These are phyloP conservation scores for Macrophomina tecta DNA, from an alignment of 2,329 filamentous ascomycete genomes.

Conservation along the genomic window DNA sequence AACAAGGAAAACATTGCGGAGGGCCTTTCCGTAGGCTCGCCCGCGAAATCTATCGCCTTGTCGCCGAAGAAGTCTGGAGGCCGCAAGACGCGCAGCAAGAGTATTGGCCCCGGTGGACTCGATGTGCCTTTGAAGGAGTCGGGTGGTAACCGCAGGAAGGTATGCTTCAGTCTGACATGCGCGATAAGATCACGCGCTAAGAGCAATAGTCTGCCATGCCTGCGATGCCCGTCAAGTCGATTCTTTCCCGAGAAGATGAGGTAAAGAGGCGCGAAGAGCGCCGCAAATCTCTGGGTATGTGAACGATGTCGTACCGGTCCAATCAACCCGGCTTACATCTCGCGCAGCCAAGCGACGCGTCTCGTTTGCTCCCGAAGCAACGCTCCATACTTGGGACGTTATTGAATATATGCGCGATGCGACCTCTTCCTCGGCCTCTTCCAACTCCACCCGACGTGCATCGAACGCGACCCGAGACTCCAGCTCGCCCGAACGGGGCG, in stretches of 20 bases:
- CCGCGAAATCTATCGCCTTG: slow-evolving; percentile 36
- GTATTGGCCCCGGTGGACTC: slow-evolving; percentile 88
- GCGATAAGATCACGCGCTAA: slow-evolving; percentile 31
- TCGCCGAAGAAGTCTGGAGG: slow-evolving; percentile 39
- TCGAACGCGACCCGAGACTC: slow-evolving; percentile 62
- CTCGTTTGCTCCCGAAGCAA: slow-evolving; percentile 96
- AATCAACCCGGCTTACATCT: neutral
- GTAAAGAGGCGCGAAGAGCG: slow-evolving; percentile 78
- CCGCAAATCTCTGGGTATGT: slow-evolving; percentile 79
- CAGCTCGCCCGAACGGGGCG: slow-evolving; percentile 33
- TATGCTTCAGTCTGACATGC: slow-evolving; percentile 47
- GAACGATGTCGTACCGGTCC: neutral
- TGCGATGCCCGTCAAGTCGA: slow-evolving; percentile 58
- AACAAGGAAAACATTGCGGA: slow-evolving; percentile 75
- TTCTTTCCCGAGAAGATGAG: slow-evolving; percentile 64
- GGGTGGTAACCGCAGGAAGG: slow-evolving; percentile 79
- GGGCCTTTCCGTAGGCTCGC: slow-evolving; percentile 41
- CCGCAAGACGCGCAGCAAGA: slow-evolving; percentile 77
- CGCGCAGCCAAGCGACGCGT: slow-evolving; percentile 79
- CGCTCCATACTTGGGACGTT: slow-evolving; percentile 95
- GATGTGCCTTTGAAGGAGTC: slow-evolving; percentile 75
- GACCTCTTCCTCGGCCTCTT: slow-evolving; percentile 73
- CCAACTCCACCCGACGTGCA: slow-evolving; percentile 75
- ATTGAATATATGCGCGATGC: slow-evolving; percentile 88
- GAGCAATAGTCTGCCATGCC: slow-evolving; percentile 52